Base-by-base conservation (phyloP, 768 basidiomycete genomes). In the Naganishia onofrii region DNA sequence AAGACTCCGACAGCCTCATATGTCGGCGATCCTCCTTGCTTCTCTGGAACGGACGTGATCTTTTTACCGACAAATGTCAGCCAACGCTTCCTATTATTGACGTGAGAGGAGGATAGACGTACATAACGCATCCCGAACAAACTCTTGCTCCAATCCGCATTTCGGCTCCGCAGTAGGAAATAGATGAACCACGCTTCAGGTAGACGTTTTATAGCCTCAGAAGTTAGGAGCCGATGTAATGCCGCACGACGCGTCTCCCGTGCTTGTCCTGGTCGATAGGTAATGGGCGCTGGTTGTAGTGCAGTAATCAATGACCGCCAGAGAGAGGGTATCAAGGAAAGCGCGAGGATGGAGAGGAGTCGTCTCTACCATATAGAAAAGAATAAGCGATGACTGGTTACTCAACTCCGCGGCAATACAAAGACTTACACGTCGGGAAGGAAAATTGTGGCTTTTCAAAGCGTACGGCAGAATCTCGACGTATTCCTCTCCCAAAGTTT, bases 401-500 rank as follows among this genome's bases (percentile, higher is more conserved):
- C n/a, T 29, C 42, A 42, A 8, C 15, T 7, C 2, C 42, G 15
- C 48, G 21, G n/a, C 23, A 19, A 55, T 2, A 29, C 23, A 28
- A 36, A 44, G 34, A 46, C 57, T 36, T 38, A 67, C 34, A 12
- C 48, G 12, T 32, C 44, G 46, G n/a, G 66, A 67, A 8, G 71
- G 78, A 54, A 74, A 70, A 36, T 71, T 68, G 15, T 69, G 52
- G 34, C 56, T 66, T 53, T 67, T 34, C 15, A 36, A 31, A 54
- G 77, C 68, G 31, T 74, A 72, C 6, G 79, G 78, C 31, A 75
- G 53, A n/a, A 82, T 78, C 66, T 82, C 81, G 19, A 79, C 79
- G 54, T 82, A 82, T 56, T 82, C 81, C 64, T 82, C 81, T 12
- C 81, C 81, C 19, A 82, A 56, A 4, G 81, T 81, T 67, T 78